Conservation (phyloP, 1,139 yeast genomes). For the Candida tropicalis region DNA sequence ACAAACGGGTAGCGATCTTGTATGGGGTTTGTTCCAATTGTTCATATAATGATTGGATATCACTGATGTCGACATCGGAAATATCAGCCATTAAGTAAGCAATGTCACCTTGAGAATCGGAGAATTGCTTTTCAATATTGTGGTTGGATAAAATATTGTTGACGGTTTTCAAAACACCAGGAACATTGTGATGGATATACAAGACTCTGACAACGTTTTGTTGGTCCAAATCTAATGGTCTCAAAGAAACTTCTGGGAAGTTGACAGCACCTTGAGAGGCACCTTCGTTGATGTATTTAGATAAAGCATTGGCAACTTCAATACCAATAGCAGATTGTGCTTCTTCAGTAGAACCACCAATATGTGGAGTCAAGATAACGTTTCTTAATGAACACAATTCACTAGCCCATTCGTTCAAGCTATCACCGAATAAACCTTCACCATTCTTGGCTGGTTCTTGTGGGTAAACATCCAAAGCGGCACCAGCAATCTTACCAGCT, state of each 20-base stretch:
- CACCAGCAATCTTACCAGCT: slow-evolving; percentile 94
- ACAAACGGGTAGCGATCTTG: slow-evolving; percentile 87
- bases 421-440: slow-evolving; percentile 69
- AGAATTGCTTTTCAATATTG: slow-evolving; percentile 96
- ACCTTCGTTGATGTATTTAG: slow-evolving; percentile 96
- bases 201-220: slow-evolving; percentile 88
- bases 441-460: slow-evolving; percentile 98
- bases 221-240: slow-evolving; percentile 88
- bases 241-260: slow-evolving; percentile 96
- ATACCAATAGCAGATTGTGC: slow-evolving; percentile 98
- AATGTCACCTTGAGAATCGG: slow-evolving; percentile 93
- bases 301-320: slow-evolving; percentile 85
- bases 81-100: slow-evolving; percentile 99
- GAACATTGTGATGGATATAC: slow-evolving; percentile 96
- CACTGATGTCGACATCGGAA: slow-evolving; percentile 78
- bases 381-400: slow-evolving; percentile 84
- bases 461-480: slow-evolving; percentile 96
- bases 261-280: slow-evolving; percentile 94
- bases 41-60: slow-evolving; percentile 82
- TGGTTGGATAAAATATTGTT: slow-evolving; percentile 93
- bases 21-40: slow-evolving; percentile 89
- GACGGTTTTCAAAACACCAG: slow-evolving; percentile 97
- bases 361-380: slow-evolving; percentile 93
- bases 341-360: slow-evolving; percentile 99
- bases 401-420: slow-evolving; percentile 79